Conservation (phyloP, 805 yeast species). For the Ogataea siamensis region DNA sequence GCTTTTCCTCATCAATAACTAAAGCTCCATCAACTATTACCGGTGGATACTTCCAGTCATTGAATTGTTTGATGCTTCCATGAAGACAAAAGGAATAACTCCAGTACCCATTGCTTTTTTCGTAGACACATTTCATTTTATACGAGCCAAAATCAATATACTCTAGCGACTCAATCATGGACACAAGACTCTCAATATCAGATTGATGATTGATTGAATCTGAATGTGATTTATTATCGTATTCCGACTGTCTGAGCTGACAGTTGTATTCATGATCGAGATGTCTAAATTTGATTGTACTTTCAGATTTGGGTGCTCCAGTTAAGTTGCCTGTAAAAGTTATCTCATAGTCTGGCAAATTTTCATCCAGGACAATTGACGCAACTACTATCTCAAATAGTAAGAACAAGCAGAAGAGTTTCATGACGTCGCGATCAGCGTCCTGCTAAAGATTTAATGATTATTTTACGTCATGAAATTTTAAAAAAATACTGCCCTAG, state of each 20-base stretch:
- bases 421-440: too few species aligned
- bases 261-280: neutral
- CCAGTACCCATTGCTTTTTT: slow-evolving; percentile 17
- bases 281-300: neutral
- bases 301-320: neutral
- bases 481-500: too few species aligned
- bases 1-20: too few species aligned
- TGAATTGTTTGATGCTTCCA: slow-evolving; percentile 7
- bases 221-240: too few species aligned
- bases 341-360: neutral
- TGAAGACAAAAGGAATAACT: slow-evolving; percentile 13
- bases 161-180: neutral
- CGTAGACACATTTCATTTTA: slow-evolving; percentile 2
- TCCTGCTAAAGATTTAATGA: too few species aligned
- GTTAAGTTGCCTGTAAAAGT: neutral
- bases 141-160: neutral
- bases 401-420: too few species aligned
- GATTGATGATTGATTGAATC: neutral
- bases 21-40: neutral
- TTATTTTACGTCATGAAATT: too few species aligned
- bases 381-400: too few species aligned
- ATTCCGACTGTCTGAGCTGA: too few species aligned
- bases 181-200: neutral
- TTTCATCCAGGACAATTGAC: neutral
- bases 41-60: neutral